Conservation (phyloP, 495 filamentous ascomycete species). For the Penicillium argentinense region DNA sequence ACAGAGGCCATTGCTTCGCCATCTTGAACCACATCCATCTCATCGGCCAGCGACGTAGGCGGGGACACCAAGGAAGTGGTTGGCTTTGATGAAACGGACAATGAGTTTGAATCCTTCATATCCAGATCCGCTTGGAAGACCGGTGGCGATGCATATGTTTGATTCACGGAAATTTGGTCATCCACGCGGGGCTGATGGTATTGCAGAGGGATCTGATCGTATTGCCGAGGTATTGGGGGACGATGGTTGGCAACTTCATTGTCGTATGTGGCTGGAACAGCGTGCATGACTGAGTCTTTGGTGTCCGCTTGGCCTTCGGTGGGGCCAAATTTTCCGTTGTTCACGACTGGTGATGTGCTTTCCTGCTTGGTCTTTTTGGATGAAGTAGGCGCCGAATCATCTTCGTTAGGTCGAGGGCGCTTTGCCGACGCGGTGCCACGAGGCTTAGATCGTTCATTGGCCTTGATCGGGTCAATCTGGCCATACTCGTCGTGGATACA, state of each 20-base stretch:
- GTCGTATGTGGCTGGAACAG: constrained; percentile 11
- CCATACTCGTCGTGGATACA: constrained; percentile 68
- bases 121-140: constrained; percentile 37
- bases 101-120: constrained; percentile 29
- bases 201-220: constrained; percentile 5
- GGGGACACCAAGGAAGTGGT: constrained; percentile 51
- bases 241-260: constrained; percentile 9
- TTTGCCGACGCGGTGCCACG: constrained; percentile 51
- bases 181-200: constrained; percentile 12
- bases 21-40: constrained; percentile 42
- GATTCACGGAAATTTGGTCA: constrained; percentile 18
- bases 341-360: constrained; percentile 34
- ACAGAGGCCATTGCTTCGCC: constrained; percentile 30
- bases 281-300: constrained; percentile 10
- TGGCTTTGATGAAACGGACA: constrained; percentile 35
- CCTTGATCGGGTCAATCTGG: constrained; percentile 62
- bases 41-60: constrained; percentile 51
- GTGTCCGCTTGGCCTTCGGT: constrained; percentile 5
- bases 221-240: constrained; percentile 1
- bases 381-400: constrained; percentile 19
- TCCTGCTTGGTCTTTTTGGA: constrained; percentile 44
- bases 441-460: constrained; percentile 58
- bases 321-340: constrained; percentile 21
- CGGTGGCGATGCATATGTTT: constrained; percentile 42
- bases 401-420: constrained; percentile 46